phyloP scores from a whole-genome alignment of 768 basidiomycete genomes.

The Russula virescens region DNA sequence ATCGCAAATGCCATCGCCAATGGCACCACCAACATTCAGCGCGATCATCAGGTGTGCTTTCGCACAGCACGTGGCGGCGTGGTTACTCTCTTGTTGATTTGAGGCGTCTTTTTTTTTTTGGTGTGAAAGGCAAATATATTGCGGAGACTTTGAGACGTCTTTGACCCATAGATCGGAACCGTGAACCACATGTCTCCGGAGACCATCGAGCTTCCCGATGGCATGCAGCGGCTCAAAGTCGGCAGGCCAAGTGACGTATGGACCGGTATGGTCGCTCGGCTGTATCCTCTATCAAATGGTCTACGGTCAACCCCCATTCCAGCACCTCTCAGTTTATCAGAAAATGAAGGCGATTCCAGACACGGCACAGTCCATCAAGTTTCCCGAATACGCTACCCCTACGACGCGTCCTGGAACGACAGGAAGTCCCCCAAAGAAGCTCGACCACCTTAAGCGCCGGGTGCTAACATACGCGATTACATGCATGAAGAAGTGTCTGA shows the following conservation, averaged over 20 bases:
- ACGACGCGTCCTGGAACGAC: constrained; percentile 31
- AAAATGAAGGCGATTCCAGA: constrained; percentile 96
- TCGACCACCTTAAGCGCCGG: constrained; percentile 63
- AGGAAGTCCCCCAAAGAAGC: constrained; percentile 44
- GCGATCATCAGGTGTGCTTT: constrained; percentile 80
- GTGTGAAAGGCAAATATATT: too few species aligned
- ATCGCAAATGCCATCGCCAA: constrained; percentile 98
- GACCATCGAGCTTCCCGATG: constrained; percentile 84
- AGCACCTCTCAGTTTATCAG: constrained; percentile 71
- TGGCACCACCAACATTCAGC: constrained; percentile 96
- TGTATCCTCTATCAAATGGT: constrained; percentile 99
- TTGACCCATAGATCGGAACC: constrained; percentile 71
- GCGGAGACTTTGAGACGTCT: not conserved
- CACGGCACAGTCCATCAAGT: constrained; percentile 68
- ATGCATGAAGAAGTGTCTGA: constrained; percentile 77
- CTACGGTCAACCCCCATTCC: constrained; percentile 91
- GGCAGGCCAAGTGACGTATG: constrained; percentile 92
- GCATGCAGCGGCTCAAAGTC: constrained; percentile 86
- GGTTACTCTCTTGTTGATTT: not conserved
- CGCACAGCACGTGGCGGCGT: not conserved
- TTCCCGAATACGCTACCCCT: constrained; percentile 63
- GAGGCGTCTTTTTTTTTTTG: too few species aligned
- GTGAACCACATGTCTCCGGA: constrained; percentile 99
- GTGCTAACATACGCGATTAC: constrained; percentile 73
- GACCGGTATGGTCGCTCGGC: constrained; percentile 98